A percentile compares a stretch with the other conserved stretches of the same genome.
These are phyloP conservation scores for Aspergillus diversus DNA, from an alignment of 495 filamentous ascomycete species.

Conservation along the genomic window DNA sequence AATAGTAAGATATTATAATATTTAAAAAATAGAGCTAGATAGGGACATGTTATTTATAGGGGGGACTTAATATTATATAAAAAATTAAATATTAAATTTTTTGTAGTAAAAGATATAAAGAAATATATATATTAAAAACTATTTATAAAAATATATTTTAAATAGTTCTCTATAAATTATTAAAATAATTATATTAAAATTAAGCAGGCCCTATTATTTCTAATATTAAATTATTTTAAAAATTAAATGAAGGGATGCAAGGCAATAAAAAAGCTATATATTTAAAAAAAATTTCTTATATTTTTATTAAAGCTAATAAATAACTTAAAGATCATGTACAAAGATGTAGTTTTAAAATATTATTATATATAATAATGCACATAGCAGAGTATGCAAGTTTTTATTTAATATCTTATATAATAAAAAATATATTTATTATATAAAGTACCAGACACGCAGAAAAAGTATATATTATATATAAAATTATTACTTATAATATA, in stretches of 20 bases:
- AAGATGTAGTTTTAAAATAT: background rate
- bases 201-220: background rate
- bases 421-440: background rate
- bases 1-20: background rate
- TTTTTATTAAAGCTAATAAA: background rate
- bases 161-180: background rate
- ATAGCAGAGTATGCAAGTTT: background rate
- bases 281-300: constrained; percentile 14
- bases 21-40: too few species aligned
- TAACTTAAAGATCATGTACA: background rate
- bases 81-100: background rate
- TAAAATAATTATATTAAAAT: constrained; percentile 8
- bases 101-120: background rate
- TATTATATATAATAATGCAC: constrained; percentile 2
- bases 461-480: constrained; percentile 6
- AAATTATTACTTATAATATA: background rate
- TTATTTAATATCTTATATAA: constrained; percentile 3
- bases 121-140: background rate
- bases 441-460: background rate
- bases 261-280: too few species aligned
- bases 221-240: background rate
- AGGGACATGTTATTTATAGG: background rate
- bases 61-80: background rate
- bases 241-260: too few species aligned
- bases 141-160: background rate